Percentiles rank a stretch among this genome's conserved stretches.
These are phyloP conservation scores for Firmiana major DNA, from an alignment of 345 rosid species.

Conservation along the genomic window DNA sequence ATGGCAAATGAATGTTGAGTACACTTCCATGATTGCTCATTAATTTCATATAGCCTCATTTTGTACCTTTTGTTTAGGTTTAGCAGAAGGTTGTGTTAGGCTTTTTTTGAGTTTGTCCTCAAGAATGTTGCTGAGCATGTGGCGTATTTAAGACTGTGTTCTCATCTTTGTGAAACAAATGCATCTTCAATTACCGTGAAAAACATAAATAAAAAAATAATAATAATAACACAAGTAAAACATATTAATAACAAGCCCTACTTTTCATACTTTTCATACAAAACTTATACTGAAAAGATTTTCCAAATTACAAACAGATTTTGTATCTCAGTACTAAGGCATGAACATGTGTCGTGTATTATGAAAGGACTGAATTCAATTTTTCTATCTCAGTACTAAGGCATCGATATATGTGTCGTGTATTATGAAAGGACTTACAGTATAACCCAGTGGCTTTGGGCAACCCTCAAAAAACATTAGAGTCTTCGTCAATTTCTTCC, in stretches of 20 bases:
- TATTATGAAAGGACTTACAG: constrained; percentile 58
- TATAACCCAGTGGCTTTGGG: constrained; percentile 95
- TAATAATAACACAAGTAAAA: neutral
- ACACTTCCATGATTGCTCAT: neutral
- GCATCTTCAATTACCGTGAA: neutral
- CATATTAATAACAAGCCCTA: neutral
- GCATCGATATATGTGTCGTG: neutral
- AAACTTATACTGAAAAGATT: neutral
- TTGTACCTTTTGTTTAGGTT: neutral
- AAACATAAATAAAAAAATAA: neutral
- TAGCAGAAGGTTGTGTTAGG: neutral
- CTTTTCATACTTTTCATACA: too few species aligned
- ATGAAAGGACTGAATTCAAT: constrained; percentile 53
- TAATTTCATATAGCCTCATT: neutral
- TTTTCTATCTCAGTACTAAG: neutral
- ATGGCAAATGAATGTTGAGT: neutral
- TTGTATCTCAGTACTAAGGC: neutral
- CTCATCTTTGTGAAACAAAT: neutral
- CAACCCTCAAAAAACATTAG: constrained; percentile 95
- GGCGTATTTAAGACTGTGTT: neutral
- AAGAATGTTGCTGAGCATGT: neutral
- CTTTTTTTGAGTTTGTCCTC: neutral
- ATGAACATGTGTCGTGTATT: neutral
- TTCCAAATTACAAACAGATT: constrained; percentile 1
- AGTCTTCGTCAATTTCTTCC: constrained; percentile 71